These are phyloP conservation scores for Pichia cephalocereana DNA, from an alignment of 805 yeast genomes.

Conservation along the genomic window DNA sequence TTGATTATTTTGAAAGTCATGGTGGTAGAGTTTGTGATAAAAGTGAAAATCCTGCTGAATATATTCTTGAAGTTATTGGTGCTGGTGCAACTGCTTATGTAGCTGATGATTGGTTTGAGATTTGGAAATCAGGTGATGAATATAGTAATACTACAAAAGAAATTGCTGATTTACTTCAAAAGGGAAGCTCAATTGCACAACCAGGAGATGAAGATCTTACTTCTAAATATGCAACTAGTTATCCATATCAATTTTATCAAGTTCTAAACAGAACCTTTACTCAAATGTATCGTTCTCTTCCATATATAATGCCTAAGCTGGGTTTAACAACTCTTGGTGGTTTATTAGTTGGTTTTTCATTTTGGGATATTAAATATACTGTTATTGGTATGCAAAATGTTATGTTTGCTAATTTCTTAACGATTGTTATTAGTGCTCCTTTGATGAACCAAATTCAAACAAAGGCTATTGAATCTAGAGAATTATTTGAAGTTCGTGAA, in stretches of 20 bases:
- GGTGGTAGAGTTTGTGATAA: slow-evolving; percentile 60
- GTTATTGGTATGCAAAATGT: slow-evolving; percentile 51
- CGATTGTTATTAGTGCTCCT: slow-evolving; percentile 50
- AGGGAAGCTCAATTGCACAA: slow-evolving; percentile 4
- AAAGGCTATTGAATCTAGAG: slow-evolving; percentile 48
- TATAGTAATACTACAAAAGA: slow-evolving; percentile 20
- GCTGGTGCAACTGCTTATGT: slow-evolving; percentile 69
- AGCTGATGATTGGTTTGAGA: slow-evolving; percentile 50
- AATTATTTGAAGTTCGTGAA: slow-evolving; percentile 62
- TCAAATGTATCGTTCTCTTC: slow-evolving; percentile 41
- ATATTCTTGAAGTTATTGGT: slow-evolving; percentile 65
- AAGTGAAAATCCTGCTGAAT: slow-evolving; percentile 68
- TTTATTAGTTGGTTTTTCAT: slow-evolving; percentile 46
- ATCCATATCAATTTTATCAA: slow-evolving; percentile 27
- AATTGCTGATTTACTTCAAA: slow-evolving; percentile 21
- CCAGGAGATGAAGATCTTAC: slow-evolving; percentile 11
- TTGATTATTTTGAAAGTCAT: slow-evolving; percentile 37
- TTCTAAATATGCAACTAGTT: slow-evolving; percentile 37
- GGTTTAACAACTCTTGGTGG: slow-evolving; percentile 31
- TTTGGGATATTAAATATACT: slow-evolving; percentile 47
- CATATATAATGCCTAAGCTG: slow-evolving; percentile 40
- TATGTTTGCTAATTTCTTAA: slow-evolving; percentile 41
- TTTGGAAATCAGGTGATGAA: slow-evolving; percentile 39
- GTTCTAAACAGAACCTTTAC: slow-evolving; percentile 31
- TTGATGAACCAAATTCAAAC: slow-evolving; percentile 58